These are phyloP conservation scores for Scedosporium dehoogii DNA, from an alignment of 2,329 filamentous ascomycete genomes.

Conservation along the genomic window DNA sequence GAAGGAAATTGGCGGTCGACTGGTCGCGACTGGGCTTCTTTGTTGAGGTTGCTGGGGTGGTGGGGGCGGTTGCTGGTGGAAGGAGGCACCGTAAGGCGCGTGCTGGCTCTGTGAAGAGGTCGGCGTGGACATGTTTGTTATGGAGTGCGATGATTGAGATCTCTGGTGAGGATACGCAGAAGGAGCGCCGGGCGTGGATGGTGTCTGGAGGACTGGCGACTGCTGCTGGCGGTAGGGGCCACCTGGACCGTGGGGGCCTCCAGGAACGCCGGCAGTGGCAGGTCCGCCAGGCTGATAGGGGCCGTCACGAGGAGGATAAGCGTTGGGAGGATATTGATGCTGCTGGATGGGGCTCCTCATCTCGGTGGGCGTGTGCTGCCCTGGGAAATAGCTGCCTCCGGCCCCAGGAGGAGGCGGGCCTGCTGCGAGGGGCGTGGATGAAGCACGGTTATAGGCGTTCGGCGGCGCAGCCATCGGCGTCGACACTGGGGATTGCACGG, in stretches of 20 bases:
- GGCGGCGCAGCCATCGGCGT: background rate
- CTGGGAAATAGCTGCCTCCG: slow-evolving; percentile 1
- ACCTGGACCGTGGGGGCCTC: background rate
- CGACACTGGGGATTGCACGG: background rate
- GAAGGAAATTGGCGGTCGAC: slow-evolving; percentile 7
- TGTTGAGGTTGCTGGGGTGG: slow-evolving; percentile 4
- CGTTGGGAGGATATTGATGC: slow-evolving; percentile 6
- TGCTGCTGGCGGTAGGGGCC: slow-evolving; percentile 3
- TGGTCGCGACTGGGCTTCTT: slow-evolving; percentile 2
- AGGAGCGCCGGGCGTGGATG: slow-evolving; percentile 3
- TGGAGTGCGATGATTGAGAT: slow-evolving; percentile 48
- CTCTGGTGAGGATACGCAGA: slow-evolving; percentile 20
- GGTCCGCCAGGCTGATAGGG: slow-evolving; percentile 1
- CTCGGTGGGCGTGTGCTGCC: slow-evolving; percentile 1
- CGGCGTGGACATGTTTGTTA: slow-evolving; percentile 38
- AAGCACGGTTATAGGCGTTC: background rate
- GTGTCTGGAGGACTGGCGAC: slow-evolving; percentile 6
- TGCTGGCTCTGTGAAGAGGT: slow-evolving; percentile 52
- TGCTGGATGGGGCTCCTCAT: slow-evolving; percentile 4
- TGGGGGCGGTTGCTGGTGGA: slow-evolving; percentile 3
- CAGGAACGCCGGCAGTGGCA: background rate
- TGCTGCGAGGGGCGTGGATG: background rate
- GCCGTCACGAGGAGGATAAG: slow-evolving; percentile 6
- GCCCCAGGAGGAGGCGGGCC: background rate
- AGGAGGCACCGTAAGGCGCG: slow-evolving; percentile 29